Evolutionary conservation across 1,139 yeast species (phyloP), one percentile per base, ranked within the genome.

Genomic region (Hanseniaspora gamundiae): DNA sequence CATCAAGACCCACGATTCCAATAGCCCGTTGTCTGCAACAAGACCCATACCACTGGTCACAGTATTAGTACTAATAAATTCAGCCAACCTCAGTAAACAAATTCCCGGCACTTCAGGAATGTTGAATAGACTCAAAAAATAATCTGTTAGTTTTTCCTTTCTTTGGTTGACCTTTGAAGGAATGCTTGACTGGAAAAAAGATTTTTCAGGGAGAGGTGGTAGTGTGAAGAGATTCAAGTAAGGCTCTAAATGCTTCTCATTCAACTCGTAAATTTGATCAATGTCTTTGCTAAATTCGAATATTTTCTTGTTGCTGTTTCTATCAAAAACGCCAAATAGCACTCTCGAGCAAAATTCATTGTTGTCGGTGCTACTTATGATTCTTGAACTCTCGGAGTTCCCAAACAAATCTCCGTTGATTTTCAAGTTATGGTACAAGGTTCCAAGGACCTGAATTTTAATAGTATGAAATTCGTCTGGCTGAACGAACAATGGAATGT

Each of bases 161-260:
- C 95, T 70, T 10, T 60, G 52, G 51, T 82, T 93, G 10, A 85
- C 79, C 51, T 78, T 79, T 21, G 67, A 58, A 0, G 95, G 95
- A 1, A 78, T 66, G 6, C 73, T 69, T 0, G 81, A 70, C 14
- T 70, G 10, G 55, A 82, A 83, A 14, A 73, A 52, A 1, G 70
- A 52, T 49, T 69, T 75, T 17, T 80, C 88, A 2, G 81, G 84
- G 44, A 76, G 55, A n/a, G 70, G 68, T 0, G 94, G 88, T 35
- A 83, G 62, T 17, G 81, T 72, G 52, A 74, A 78, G 35, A 74
- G 65, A 47, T 74, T 76, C 13, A 76, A 68, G 22, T 73, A 53
- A 4, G 66, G 67, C 4, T 76, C 71, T 45, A 83, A 64, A 7
- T 82, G 64, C 42, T 71, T 73, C 26, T 64, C 61, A 58, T 83